Base-by-base conservation (phyloP, 345 rosid species). In the Hibiscus tridactylites region DNA sequence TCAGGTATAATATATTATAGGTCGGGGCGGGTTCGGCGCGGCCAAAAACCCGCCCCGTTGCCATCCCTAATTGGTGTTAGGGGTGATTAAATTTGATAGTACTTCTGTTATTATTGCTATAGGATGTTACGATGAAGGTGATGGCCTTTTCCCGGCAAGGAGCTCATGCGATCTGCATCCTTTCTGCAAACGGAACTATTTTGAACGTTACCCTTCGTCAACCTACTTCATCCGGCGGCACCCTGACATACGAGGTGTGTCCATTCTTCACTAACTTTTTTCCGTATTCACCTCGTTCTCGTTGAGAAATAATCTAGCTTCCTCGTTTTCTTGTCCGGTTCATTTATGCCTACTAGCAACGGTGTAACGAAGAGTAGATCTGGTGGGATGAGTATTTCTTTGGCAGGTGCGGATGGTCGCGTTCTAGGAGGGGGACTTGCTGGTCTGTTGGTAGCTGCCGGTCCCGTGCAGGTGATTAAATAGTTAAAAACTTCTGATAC, bases 401-500 rank as follows among this genome's bases (percentile, higher is more conserved):
- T 92, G 82, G 97, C 97, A 3, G 90, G 93, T 73, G 90, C 91
- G 4, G 97, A 96, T 81, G 97, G 97, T 71, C 92, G 88, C 47
- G 98, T 96, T 79, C 79, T 96, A 26, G 99, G 99, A 13, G 98
- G 99, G 53, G 91, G 94, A 76, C 90, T 96, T 60, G 94, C 97
- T 12, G 98, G 98, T 72, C 79, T 92, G 70, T 79, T 96, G 81
- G 77, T 92, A 10, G 98, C 99, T 21, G 98, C 98, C 39, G 92
- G 96, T 62, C 94, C 65, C 94, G 99, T 95, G 66, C 94, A 89
- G 98, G 99, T 90, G 56, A 16, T 42, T 42, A 8, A 42, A 42
- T 42, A 1, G 46, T 42, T 42, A 42, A 42, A 42, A 42, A 42
- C 11, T 42, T 42, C 11, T 42, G 1, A 42, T 42, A 12, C 5